These are phyloP conservation scores for Fraxinus americana DNA, from an alignment of 257 asterid genomes.

Conservation along the genomic window DNA sequence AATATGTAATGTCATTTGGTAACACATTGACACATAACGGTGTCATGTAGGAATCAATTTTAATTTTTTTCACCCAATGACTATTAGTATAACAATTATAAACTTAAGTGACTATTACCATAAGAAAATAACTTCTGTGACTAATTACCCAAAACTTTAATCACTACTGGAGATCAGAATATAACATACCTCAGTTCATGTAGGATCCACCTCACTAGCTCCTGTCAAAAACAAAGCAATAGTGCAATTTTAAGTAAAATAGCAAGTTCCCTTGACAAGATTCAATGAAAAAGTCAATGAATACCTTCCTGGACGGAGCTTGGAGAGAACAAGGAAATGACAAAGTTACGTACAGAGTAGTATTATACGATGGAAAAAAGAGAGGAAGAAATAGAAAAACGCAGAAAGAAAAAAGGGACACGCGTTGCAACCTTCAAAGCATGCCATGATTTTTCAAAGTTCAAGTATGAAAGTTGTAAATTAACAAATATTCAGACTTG, in stretches of 20 bases:
- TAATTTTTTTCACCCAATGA: no score
- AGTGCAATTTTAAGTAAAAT: not conserved
- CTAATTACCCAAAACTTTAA: no score
- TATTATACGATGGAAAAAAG: not conserved
- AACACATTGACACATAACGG: no score
- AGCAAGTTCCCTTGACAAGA: not conserved
- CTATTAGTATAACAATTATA: no score
- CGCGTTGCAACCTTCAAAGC: constrained; percentile 84
- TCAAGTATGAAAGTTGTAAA: constrained; percentile 26
- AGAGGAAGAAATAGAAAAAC: not conserved
- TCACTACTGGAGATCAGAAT: no score
- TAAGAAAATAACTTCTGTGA: no score
- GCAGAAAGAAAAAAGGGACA: constrained; percentile 27
- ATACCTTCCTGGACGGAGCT: not conserved
- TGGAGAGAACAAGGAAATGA: not conserved
- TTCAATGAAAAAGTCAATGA: not conserved
- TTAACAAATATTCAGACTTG: not conserved
- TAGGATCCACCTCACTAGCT: constrained; percentile 83
- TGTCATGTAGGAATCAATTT: no score
- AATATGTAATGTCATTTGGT: no score
- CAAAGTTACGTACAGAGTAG: no score
- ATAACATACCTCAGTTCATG: constrained; percentile 77
- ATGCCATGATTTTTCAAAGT: constrained; percentile 81
- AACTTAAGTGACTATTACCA: no score
- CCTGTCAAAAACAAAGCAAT: constrained; percentile 47